Evolutionary conservation across 495 filamentous ascomycete species (phyloP).

Genomic region (Aspergillus diversus): DNA sequence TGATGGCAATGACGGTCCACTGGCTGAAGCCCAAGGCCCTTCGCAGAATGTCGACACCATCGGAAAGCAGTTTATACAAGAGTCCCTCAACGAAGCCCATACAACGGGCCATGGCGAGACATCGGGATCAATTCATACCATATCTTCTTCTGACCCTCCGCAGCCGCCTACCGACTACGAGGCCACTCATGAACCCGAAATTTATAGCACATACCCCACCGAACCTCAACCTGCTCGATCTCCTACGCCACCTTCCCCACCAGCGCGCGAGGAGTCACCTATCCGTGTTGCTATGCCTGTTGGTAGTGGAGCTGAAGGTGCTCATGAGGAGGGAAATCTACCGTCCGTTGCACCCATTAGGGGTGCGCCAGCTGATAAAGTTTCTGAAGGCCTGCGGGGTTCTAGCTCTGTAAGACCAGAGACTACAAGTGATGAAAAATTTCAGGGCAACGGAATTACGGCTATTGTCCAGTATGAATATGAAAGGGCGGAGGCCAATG

Average conservation of each 20-base stretch:
- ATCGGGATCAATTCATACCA: conserved; percentile 57
- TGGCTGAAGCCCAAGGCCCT: conserved; percentile 53
- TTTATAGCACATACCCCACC: conserved; percentile 46
- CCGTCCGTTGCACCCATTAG: conserved; percentile 59
- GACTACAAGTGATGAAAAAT: conserved; percentile 44
- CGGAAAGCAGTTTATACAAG: conserved; percentile 75
- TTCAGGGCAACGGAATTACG: conserved; percentile 55
- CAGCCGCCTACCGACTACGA: conserved; percentile 54
- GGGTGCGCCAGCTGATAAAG: conserved; percentile 64
- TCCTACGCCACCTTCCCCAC: conserved; percentile 62
- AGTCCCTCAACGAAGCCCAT: conserved; percentile 66
- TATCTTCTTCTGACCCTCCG: conserved; percentile 77
- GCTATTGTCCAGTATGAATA: conserved; percentile 93
- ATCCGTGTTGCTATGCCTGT: conserved; percentile 89
- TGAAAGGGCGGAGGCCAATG: conserved; percentile 95
- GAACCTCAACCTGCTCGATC: conserved; percentile 64
- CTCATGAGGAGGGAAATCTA: conserved; percentile 52
- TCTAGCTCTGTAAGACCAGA: conserved; percentile 64
- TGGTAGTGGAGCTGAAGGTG: conserved; percentile 58
- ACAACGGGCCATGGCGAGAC: conserved; percentile 32
- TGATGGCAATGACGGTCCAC: conserved; percentile 44
- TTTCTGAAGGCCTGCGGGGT: conserved; percentile 65
- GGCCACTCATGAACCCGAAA: conserved; percentile 55
- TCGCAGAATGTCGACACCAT: conserved; percentile 68
- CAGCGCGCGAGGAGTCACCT: conserved; percentile 65